Evolutionary conservation across 75 land plant species (phyloP).

Genomic region (Picea sitchensis): DNA sequence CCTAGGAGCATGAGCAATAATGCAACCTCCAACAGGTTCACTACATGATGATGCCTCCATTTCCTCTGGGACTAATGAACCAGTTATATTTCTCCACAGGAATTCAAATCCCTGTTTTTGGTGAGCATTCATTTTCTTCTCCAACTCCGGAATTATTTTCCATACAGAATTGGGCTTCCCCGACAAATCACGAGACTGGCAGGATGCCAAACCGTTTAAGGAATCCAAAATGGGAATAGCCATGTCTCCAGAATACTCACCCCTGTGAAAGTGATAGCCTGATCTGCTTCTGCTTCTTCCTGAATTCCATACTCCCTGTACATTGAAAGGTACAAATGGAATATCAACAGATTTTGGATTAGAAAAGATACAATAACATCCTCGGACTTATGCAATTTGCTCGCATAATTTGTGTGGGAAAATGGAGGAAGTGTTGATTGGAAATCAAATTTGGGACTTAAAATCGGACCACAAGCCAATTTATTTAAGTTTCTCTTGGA

Average conservation of each 20-base stretch:
- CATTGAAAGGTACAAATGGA: too few species aligned
- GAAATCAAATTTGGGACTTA: too few species aligned
- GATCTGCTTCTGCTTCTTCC: background rate
- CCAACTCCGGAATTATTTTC: conserved; percentile 60
- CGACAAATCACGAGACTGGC: background rate
- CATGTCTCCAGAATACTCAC: conserved; percentile 5
- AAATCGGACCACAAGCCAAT: too few species aligned
- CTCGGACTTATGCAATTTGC: too few species aligned
- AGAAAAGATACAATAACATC: too few species aligned
- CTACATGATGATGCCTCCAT: conserved; percentile 28
- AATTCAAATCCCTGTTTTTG: conserved; percentile 83
- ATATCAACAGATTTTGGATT: too few species aligned
- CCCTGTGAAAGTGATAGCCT: conserved; percentile 11
- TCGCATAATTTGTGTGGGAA: too few species aligned
- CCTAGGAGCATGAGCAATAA: conserved; percentile 91
- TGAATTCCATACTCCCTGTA: too few species aligned
- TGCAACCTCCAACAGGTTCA: conserved; percentile 68
- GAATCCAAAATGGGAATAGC: conserved; percentile 2
- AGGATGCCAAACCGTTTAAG: background rate
- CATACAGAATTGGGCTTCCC: conserved; percentile 42
- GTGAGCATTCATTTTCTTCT: conserved; percentile 43
- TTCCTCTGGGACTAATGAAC: conserved; percentile 31
- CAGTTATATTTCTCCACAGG: conserved; percentile 74
- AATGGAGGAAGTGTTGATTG: too few species aligned
- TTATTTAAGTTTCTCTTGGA: too few species aligned